phyloP scores from a whole-genome alignment of 202 grass and related monocot species.

The Carex sylvatica region DNA sequence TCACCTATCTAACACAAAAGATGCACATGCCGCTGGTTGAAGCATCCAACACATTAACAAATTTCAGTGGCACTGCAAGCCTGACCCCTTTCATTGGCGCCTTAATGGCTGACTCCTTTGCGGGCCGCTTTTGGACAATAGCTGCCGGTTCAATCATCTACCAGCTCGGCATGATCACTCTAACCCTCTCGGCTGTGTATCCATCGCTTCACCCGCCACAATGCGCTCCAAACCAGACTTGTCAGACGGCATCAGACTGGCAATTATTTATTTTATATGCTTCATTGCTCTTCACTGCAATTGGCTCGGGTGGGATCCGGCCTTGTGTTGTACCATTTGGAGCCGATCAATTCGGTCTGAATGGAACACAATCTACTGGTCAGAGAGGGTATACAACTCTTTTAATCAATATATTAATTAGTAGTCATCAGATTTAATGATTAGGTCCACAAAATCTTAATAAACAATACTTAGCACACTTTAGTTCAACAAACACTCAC shows the following conservation, averaged over 20 bases:
- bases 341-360: conserved; percentile 57
- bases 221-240: conserved; percentile 30
- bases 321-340: conserved; percentile 64
- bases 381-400: conserved; percentile 6
- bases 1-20: conserved; percentile 64
- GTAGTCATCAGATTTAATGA: neutral
- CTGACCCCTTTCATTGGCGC: conserved; percentile 64
- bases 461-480: neutral
- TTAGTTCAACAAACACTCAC: neutral
- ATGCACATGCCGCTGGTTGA: conserved; percentile 68
- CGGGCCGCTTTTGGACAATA: conserved; percentile 80
- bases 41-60: conserved; percentile 72
- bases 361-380: conserved; percentile 17
- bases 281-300: conserved; percentile 52
- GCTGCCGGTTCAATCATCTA: conserved; percentile 55
- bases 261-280: conserved; percentile 55
- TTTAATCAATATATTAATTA: neutral
- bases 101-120: conserved; percentile 68
- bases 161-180: conserved; percentile 70
- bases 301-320: conserved; percentile 60
- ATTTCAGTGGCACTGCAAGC: conserved; percentile 60
- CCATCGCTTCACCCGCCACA: conserved; percentile 52
- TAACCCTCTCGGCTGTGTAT: conserved; percentile 47
- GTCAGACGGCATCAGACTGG: conserved; percentile 38
- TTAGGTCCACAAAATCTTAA: conserved; percentile 10